These are phyloP conservation scores for Sutorius australiensis DNA, from an alignment of 768 basidiomycete species.

Conservation along the genomic window DNA sequence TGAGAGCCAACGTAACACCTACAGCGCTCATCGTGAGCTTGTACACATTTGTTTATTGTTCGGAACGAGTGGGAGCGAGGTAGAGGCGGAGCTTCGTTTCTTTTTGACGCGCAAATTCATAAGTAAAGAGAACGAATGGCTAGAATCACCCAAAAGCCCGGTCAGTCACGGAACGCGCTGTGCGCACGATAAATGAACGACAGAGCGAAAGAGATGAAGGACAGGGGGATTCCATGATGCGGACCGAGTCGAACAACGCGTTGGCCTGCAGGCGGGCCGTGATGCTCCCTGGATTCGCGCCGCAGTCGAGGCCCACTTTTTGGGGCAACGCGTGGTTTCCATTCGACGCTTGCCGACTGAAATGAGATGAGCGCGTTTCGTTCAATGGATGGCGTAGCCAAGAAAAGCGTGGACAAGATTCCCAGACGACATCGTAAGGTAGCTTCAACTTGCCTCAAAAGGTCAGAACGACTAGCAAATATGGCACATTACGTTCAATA, in stretches of 20 bases:
- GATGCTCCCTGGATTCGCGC: constrained; percentile 17
- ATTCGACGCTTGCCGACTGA: background rate
- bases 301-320: background rate
- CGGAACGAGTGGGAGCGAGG: constrained; percentile 1
- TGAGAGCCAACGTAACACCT: constrained; percentile 18
- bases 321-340: background rate
- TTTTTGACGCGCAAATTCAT: constrained; percentile 4
- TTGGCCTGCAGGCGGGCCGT: constrained; percentile 18
- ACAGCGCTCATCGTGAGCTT: constrained; percentile 15
- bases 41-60: constrained; percentile 1
- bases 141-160: constrained; percentile 1
- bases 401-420: background rate
- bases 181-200: background rate
- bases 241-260: constrained; percentile 16
- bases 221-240: constrained; percentile 6
- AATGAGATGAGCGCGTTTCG: background rate
- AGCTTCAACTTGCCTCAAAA: background rate
- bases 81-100: background rate
- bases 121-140: background rate
- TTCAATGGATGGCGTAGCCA: background rate
- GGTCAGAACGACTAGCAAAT: background rate
- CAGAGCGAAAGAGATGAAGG: constrained; percentile 17
- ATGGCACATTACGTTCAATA: background rate
- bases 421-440: background rate
- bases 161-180: constrained; percentile 17